Percentiles rank a stretch among this genome's conserved stretches.
These are phyloP conservation scores for Ilyonectria destructans DNA, from an alignment of 2,329 filamentous ascomycete genomes.

Conservation along the genomic window DNA sequence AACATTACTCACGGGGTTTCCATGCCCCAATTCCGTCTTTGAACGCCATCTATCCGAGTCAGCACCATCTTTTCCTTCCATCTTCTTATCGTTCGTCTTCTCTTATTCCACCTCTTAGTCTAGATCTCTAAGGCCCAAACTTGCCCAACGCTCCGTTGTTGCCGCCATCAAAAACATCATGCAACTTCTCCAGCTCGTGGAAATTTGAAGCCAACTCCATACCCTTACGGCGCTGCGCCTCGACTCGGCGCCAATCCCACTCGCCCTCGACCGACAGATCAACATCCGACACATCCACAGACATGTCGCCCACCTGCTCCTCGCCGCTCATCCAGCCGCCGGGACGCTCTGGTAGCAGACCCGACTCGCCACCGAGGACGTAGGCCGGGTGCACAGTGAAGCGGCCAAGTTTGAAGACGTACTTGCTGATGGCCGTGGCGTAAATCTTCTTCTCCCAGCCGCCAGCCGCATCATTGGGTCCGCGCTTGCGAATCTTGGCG, in stretches of 20 bases:
- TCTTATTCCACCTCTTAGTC: neutral
- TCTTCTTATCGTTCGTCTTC: slow-evolving; percentile 1
- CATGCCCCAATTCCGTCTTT: slow-evolving; percentile 6
- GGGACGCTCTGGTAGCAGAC: slow-evolving; percentile 82
- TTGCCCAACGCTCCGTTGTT: slow-evolving; percentile 66
- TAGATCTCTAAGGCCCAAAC: slow-evolving; percentile 61
- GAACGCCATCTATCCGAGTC: neutral
- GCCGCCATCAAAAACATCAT: slow-evolving; percentile 69
- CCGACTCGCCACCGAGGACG: slow-evolving; percentile 76
- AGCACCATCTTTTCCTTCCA: neutral
- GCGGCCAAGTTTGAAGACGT: slow-evolving; percentile 86
- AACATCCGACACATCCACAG: slow-evolving; percentile 57
- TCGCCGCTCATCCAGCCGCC: slow-evolving; percentile 73
- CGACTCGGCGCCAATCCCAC: slow-evolving; percentile 74
- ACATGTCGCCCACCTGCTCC: slow-evolving; percentile 59
- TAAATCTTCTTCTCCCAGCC: slow-evolving; percentile 77
- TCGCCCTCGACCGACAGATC: slow-evolving; percentile 55
- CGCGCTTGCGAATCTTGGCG: slow-evolving; percentile 60
- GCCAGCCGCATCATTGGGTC: slow-evolving; percentile 54
- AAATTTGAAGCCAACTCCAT: slow-evolving; percentile 71
- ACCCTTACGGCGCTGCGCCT: slow-evolving; percentile 70
- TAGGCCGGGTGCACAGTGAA: slow-evolving; percentile 89
- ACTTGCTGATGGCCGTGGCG: slow-evolving; percentile 83
- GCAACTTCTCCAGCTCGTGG: slow-evolving; percentile 69
- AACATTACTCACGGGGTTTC: slow-evolving; percentile 2